Evolutionary conservation across 1,139 yeast genomes (phyloP).

Genomic region (Suhomyces anneliseae): DNA sequence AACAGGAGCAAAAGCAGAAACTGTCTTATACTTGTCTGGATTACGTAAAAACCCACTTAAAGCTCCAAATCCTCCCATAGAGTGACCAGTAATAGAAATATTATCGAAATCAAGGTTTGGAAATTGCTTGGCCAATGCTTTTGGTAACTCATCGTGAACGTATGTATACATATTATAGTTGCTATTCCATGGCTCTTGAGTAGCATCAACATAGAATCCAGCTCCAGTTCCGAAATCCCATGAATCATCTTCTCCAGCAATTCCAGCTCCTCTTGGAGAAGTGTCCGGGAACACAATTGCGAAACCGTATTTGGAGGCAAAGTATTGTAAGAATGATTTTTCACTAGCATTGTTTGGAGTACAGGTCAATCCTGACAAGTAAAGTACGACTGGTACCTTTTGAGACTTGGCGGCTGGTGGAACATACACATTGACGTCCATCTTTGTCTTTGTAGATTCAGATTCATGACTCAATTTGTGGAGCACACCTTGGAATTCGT

Average conservation of each 20-base stretch:
- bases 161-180: conserved; percentile 88
- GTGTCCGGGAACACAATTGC: conserved; percentile 95
- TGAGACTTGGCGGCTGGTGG: conserved; percentile 49
- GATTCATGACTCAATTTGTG: conserved; percentile 77
- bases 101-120: conserved; percentile 55
- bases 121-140: conserved; percentile 45
- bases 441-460: conserved; percentile 58
- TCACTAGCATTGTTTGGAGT: conserved; percentile 94
- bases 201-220: conserved; percentile 89
- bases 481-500: conserved; percentile 74
- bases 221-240: conserved; percentile 97
- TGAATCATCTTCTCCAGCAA: conserved; percentile 76
- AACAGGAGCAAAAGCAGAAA: conserved; percentile 91
- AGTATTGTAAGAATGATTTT: conserved; percentile 84
- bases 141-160: conserved; percentile 71
- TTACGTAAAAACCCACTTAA: conserved; percentile 71
- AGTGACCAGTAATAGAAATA: conserved; percentile 84
- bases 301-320: conserved; percentile 79
- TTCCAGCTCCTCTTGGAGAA: conserved; percentile 89
- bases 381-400: conserved; percentile 70
- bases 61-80: conserved; percentile 99
- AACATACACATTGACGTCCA: conserved; percentile 81
- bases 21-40: conserved; percentile 75
- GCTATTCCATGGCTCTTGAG: conserved; percentile 64
- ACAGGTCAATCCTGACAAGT: conserved; percentile 89